These are phyloP conservation scores for Poteriospumella lacustris DNA, from an alignment of 108 stramenopile species.

Conservation along the genomic window DNA sequence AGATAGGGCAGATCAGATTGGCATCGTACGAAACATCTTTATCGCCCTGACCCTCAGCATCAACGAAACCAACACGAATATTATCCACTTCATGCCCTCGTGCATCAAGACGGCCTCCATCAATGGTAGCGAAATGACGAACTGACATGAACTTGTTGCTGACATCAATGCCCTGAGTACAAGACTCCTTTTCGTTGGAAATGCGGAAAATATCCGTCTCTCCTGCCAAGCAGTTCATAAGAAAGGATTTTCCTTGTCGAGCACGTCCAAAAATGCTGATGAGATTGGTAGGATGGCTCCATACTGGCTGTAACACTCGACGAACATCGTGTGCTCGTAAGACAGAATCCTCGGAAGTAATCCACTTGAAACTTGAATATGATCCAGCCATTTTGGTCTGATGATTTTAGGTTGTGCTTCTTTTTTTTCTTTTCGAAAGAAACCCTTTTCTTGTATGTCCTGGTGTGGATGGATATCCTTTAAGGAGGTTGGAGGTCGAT, in stretches of 20 bases:
- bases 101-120: background rate
- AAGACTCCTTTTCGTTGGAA: constrained; percentile 47
- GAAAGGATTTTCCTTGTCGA: constrained; percentile 50
- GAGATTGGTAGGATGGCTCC: constrained; percentile 35
- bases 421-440: too few species aligned
- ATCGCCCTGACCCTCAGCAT: constrained; percentile 52
- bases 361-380: too few species aligned
- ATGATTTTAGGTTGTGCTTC: too few species aligned
- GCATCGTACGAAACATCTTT: constrained; percentile 53
- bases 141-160: constrained; percentile 37
- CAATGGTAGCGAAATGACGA: constrained; percentile 29
- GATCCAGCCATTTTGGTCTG: too few species aligned
- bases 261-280: constrained; percentile 50
- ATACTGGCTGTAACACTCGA: constrained; percentile 39
- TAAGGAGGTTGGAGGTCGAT: too few species aligned
- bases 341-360: too few species aligned
- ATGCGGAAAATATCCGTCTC: constrained; percentile 44
- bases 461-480: too few species aligned
- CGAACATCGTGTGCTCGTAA: too few species aligned
- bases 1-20: constrained; percentile 45
- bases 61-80: constrained; percentile 38
- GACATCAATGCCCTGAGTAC: constrained; percentile 50
- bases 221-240: constrained; percentile 52
- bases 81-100: background rate
- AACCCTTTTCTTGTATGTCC: too few species aligned